These are phyloP conservation scores for Orbilia blumenaviensis DNA, from an alignment of 2,329 filamentous ascomycete genomes.

Conservation along the genomic window DNA sequence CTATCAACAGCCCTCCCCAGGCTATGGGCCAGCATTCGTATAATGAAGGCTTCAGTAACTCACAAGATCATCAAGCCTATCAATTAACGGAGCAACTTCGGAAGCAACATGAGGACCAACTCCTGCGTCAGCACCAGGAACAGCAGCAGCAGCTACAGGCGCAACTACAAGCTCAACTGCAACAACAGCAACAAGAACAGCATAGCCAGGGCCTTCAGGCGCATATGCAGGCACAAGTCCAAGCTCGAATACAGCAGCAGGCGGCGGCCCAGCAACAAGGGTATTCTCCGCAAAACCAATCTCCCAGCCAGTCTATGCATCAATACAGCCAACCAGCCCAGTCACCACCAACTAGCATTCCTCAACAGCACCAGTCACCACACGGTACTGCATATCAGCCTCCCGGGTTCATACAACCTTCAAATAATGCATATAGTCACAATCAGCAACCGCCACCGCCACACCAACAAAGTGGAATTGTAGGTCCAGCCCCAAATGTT, in stretches of 20 bases:
- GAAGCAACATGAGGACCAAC: slow-evolving; percentile 44
- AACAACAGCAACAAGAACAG: slow-evolving; percentile 27
- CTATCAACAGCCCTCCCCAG: slow-evolving; percentile 23
- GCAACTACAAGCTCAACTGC: slow-evolving; percentile 16
- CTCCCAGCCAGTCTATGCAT: slow-evolving; percentile 25
- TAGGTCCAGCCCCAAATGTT: not conserved
- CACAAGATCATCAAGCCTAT: slow-evolving; percentile 24
- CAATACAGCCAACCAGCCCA: slow-evolving; percentile 34
- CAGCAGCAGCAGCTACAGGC: slow-evolving; percentile 30
- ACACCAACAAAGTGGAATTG: slow-evolving; percentile 15
- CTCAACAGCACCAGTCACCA: slow-evolving; percentile 16
- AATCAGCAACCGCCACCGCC: slow-evolving; percentile 25
- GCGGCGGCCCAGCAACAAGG: slow-evolving; percentile 15
- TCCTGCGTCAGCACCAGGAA: slow-evolving; percentile 39
- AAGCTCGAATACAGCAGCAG: no score
- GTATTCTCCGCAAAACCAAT: slow-evolving; percentile 19
- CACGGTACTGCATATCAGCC: slow-evolving; percentile 11
- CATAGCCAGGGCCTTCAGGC: no score
- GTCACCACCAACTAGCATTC: slow-evolving; percentile 26
- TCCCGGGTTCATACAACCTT: slow-evolving; percentile 12
- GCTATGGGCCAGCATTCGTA: not conserved
- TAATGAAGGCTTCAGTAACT: not conserved
- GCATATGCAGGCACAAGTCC: no score
- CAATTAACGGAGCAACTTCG: slow-evolving; percentile 33
- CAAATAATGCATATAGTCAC: slow-evolving; percentile 7